Base-by-base conservation (phyloP, 148 eudicot genomes). In the Cornus controversa region DNA sequence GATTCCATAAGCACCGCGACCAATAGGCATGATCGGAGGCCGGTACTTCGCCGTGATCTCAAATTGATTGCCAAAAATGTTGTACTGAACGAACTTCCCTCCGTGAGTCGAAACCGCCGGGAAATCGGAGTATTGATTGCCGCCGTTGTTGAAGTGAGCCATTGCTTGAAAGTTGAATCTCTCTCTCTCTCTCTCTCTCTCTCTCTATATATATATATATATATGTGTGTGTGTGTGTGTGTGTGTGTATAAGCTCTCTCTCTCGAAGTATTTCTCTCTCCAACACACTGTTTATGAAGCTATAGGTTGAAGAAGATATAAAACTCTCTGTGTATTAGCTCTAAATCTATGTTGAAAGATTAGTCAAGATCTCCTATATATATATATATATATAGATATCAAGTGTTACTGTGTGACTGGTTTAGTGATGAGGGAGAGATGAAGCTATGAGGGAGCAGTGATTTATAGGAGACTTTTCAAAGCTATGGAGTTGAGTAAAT, bases 1-100 rank as follows among this genome's bases (percentile, higher is more conserved):
- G 60, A 96, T 88, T 69, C 99, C 99, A 25, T 93, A 96, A 69
- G 99, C 99, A 8, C 99, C 99, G 10, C 99, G 98, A 66, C 99
- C 99, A 57, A 96, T 91, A 0, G 98, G 97, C 89, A 88, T 85
- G 84, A 96, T 90, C 53, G 99, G 99, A 66, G 98, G 92, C n/a
- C 97, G 92, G 73, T 96, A 96, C 86, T 89, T 96, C 20, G 84
- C 58, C 40, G 98, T 90, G 50, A 93, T 77, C 82, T 96, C 93
- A 37, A 96, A 96, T 24, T 80, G 28, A 74, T 90, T 90, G 0
- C 91, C 98, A 60, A 90, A 91, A 9, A 96, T 88, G 54, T 91
- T 80, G 80, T 93, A 93, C 80, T 86, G 90, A 4, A 93, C 80
- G 66, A 87, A 96, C 85, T 87, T 91, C 2, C 95, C 97, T 0